Percentiles rank a stretch among this genome's conserved stretches.
These are phyloP conservation scores for Rhizophagus prolifer DNA, from an alignment of 192 early-diverging fungal genomes.

Conservation along the genomic window DNA sequence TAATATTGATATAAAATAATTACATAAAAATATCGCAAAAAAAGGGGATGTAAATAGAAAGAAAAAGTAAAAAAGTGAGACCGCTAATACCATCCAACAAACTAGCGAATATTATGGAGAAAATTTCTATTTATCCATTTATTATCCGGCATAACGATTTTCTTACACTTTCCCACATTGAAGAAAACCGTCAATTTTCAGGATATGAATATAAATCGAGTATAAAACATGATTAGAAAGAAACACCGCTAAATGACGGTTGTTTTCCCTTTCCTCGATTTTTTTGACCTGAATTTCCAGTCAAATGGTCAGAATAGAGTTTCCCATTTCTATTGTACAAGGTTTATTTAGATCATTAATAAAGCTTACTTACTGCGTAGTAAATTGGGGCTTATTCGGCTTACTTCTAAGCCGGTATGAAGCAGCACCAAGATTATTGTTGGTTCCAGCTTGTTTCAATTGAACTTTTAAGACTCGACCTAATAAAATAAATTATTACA, in stretches of 20 bases:
- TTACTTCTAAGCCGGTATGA: slow-evolving; percentile 23
- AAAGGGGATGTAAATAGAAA: not conserved
- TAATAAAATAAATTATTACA: slow-evolving; percentile 15
- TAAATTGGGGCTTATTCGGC: slow-evolving; percentile 12
- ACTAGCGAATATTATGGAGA: not conserved
- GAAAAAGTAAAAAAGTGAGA: not conserved
- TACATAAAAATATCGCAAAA: slow-evolving; percentile 7
- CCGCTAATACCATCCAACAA: not conserved
- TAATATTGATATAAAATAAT: slow-evolving; percentile 7
- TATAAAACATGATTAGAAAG: not conserved
- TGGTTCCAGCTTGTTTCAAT: slow-evolving; percentile 29
- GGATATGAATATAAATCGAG: not conserved
- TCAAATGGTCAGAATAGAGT: slow-evolving; percentile 37
- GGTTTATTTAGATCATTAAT: not conserved
- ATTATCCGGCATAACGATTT: not conserved
- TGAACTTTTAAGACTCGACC: slow-evolving; percentile 38
- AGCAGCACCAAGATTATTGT: slow-evolving; percentile 15
- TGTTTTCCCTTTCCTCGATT: slow-evolving; percentile 23
- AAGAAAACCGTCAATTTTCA: not conserved
- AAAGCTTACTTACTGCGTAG: not conserved
- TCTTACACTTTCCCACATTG: not conserved
- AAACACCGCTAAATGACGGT: slow-evolving; percentile 2
- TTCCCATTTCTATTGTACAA: slow-evolving; percentile 27
- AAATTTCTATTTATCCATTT: not conserved
- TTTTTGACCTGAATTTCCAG: not conserved